Base-by-base conservation (phyloP, 257 asterid genomes). In the Salvia hispanica region DNA sequence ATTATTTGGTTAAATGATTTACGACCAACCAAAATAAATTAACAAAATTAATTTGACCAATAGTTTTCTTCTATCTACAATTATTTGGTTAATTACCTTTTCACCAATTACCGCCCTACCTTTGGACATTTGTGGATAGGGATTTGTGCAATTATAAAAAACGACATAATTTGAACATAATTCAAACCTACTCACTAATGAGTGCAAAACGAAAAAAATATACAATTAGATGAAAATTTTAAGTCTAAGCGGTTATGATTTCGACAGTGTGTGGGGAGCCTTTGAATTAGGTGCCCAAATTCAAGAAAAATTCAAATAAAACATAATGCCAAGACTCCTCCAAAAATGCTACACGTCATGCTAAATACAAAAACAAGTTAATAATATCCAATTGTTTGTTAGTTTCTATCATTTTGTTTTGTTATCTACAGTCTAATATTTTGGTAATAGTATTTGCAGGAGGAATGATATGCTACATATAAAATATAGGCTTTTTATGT, bases 291-390 rank as follows among this genome's bases (percentile, higher is more conserved):
- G 47, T 37, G 73, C 15, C 59, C 52, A 18, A 58, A 14, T 58
- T 43, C 62, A 58, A 54, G 18, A 48, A 61, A 33, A 34, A 15
- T 54, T 40, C 31, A 44, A 43, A 43, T 28, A n/a, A 44, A 45
- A 11, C 60, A 58, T 46, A 15, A 33, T 51, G 59, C 74, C 79
- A 74, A 59, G 47, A 66, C 66, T 40, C 57, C 69, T 73, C 78
- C 82, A 71, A 72, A 65, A 55, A 52, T 36, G 16, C 47, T 58
- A 60, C 51, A 15, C 69, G 47, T 69, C 64, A 61, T 34, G 39
- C 6, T 34, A 39, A 14, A 33, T 57, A 52, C 58, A 34, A 34
- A 34, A 3, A 53, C 28, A 58, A 52, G 37, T 18, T 6, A 12
- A 45, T 12, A 45, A 45, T 45, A 45, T 12, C 37, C 47, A 65